phyloP scores from a whole-genome alignment of 208 protist genomes.

The Phytomonas serpens region DNA sequence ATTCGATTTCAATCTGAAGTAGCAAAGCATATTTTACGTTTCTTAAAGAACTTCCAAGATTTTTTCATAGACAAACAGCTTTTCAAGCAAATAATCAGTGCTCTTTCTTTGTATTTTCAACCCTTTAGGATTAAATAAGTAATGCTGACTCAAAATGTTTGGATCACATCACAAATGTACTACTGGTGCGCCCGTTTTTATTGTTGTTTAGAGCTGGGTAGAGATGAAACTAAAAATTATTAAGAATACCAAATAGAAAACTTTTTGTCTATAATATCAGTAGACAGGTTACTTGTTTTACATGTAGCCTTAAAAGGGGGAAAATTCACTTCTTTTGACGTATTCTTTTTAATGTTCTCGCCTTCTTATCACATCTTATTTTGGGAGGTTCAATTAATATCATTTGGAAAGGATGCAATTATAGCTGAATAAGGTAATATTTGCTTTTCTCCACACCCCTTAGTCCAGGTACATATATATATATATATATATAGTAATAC shows the following conservation, averaged over 20 bases:
- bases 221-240: neutral
- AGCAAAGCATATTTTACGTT: neutral
- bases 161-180: conserved; percentile 5
- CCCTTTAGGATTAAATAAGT: neutral
- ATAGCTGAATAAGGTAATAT: neutral
- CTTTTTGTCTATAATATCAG: neutral
- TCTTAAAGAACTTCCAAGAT: conserved; percentile 4
- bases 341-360: conserved; percentile 7
- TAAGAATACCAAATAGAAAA: neutral
- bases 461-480: neutral
- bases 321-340: neutral
- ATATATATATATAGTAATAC: neutral
- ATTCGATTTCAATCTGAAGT: conserved; percentile 10
- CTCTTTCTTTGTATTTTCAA: conserved; percentile 3
- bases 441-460: neutral
- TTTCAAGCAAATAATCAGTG: neutral
- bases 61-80: conserved; percentile 4
- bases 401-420: neutral
- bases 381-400: neutral
- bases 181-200: neutral
- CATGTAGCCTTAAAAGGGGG: neutral
- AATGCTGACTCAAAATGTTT: conserved; percentile 1
- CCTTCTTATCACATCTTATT: neutral
- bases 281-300: neutral
- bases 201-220: conserved; percentile 6